These are phyloP conservation scores for Kernera saxatilis DNA, from an alignment of 345 rosid species.

Conservation along the genomic window DNA sequence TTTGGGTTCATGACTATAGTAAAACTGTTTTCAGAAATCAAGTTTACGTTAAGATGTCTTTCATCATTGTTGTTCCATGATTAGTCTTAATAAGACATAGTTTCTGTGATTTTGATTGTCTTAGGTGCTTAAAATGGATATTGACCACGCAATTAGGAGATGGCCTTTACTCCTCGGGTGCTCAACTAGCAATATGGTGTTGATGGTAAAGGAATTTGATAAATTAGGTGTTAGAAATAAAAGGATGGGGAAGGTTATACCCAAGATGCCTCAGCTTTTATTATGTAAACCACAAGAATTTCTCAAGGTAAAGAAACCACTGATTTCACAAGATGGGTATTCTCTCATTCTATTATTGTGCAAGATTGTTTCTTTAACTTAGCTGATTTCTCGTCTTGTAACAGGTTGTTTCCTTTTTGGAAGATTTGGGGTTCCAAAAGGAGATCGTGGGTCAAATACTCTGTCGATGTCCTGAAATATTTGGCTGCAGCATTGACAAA, in stretches of 20 bases:
- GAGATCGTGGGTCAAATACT: slow-evolving; percentile 55
- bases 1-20: too few species aligned
- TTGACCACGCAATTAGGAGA: slow-evolving; percentile 57
- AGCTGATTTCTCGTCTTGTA: neutral
- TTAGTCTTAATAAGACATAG: neutral
- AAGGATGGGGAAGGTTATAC: slow-evolving; percentile 64
- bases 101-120: neutral
- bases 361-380: neutral
- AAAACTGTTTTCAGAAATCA: neutral
- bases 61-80: neutral
- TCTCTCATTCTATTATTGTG: neutral
- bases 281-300: slow-evolving; percentile 68
- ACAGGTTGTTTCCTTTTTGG: slow-evolving; percentile 65
- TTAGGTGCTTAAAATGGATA: slow-evolving; percentile 53
- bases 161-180: slow-evolving; percentile 86
- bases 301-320: slow-evolving; percentile 39
- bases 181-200: slow-evolving; percentile 55
- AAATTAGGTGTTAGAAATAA: slow-evolving; percentile 48
- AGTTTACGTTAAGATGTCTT: neutral
- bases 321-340: neutral
- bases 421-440: slow-evolving; percentile 59
- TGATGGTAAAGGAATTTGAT: slow-evolving; percentile 53
- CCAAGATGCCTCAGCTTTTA: slow-evolving; percentile 78
- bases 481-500: slow-evolving; percentile 52
- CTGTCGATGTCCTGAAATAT: slow-evolving; percentile 79